Base-by-base conservation (phyloP, 495 filamentous ascomycete species). In the Massariosphaeria phaeospora region DNA sequence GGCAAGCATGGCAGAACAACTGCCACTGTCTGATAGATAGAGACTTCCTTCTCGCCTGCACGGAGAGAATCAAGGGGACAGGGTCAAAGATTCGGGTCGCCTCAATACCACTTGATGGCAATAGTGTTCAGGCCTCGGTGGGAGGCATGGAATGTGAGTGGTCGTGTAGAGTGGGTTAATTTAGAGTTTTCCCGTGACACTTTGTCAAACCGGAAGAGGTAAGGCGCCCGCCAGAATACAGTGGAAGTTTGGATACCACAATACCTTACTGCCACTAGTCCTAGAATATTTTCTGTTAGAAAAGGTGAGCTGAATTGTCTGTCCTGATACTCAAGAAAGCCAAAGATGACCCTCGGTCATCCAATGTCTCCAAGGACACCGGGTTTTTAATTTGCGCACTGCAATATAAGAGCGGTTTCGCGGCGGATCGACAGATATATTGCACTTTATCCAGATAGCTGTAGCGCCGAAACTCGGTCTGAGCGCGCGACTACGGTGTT, bases 101-200 rank as follows among this genome's bases (percentile, higher is more conserved):
- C 18, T 43, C 42, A 48, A 48, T 41, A n/a, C 42, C 17, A 20
- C 27, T 55, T 47, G 53, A 49, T 50, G 45, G 46, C 42, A 40
- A 4, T 25, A 6, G 26, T 26, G 44, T 21, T 27, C 1, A n/a
- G n/a, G 29, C 23, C 15, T 30, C 35, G 33, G 7, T 8, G 23
- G 12, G 23, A 10, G 35, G 35, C 20, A 11, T 9, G 38, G 21
- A n/a, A 3, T 39, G 35, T 58, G 17, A 52, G 59, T 51, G 59
- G 48, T 48, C 33, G 58, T 20, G 39, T 41, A 30, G 26, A 48
- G 23, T 39, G 41, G 18, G 34, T 63, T 48, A 62, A 62, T 62
- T 58, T 63, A 63, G 40, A 58, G 59, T 63, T 57, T 50, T 57
- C 59, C 47, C 53, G 52, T 62, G 59, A 62, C 50, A 31, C 50